These are phyloP conservation scores for Pythium angustatum DNA, from an alignment of 352 stramenopile genomes.

Conservation along the genomic window DNA sequence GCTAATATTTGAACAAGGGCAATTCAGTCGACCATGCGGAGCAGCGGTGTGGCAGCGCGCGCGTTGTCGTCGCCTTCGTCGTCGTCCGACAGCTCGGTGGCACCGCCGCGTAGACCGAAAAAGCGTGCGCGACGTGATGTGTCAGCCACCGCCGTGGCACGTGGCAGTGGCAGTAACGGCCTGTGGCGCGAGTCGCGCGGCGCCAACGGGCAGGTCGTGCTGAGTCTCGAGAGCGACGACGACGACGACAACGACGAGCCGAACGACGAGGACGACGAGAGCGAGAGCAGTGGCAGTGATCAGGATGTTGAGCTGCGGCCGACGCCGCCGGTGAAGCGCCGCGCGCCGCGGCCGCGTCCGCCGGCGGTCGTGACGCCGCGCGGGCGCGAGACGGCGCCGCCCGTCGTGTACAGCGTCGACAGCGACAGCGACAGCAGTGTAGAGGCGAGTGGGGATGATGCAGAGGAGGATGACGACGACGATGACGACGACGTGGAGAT, in stretches of 20 bases:
- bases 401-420: slow-evolving; percentile 23
- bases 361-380: slow-evolving; percentile 9
- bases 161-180: slow-evolving; percentile 30
- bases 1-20: background rate
- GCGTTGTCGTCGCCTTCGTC: background rate
- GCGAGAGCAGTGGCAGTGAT: background rate
- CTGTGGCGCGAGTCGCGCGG: slow-evolving; percentile 65
- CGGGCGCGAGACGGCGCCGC: background rate
- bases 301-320: background rate
- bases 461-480: background rate
- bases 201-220: slow-evolving; percentile 54
- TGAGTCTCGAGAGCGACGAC: slow-evolving; percentile 34
- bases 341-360: background rate
- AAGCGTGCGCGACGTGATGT: slow-evolving; percentile 74
- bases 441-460: background rate
- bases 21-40: slow-evolving; percentile 15
- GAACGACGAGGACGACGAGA: background rate
- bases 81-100: background rate
- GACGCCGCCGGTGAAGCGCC: background rate
- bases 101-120: slow-evolving; percentile 35
- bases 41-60: background rate
- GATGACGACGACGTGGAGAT: slow-evolving; percentile 11
- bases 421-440: slow-evolving; percentile 27
- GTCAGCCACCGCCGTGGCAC: too few relatives aligned
- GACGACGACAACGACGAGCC: slow-evolving; percentile 9